These are phyloP conservation scores for Penicillium verrucosum DNA, from an alignment of 2,329 filamentous ascomycete species.

Conservation along the genomic window DNA sequence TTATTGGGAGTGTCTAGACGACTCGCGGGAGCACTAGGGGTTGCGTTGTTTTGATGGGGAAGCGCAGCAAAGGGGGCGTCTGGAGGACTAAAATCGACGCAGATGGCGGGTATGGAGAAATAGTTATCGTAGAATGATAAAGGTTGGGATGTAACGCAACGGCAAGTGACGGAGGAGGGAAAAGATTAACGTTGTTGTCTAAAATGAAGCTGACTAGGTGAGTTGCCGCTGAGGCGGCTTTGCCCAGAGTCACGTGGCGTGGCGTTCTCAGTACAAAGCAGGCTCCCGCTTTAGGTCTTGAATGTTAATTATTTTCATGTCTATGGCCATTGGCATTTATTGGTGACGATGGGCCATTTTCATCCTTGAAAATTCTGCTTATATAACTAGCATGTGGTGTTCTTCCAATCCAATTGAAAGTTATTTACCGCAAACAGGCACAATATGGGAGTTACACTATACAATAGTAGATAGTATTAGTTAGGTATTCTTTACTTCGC, in stretches of 20 bases:
- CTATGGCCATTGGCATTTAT: background rate
- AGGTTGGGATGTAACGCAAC: background rate
- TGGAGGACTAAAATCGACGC: background rate
- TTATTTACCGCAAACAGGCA: slow-evolving; percentile 5
- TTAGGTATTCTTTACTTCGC: background rate
- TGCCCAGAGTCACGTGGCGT: slow-evolving; percentile 21
- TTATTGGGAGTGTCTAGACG: slow-evolving; percentile 5
- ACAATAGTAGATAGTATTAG: background rate
- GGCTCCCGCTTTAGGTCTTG: background rate
- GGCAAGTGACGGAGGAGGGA: background rate
- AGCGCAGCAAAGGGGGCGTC: background rate
- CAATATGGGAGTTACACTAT: background rate
- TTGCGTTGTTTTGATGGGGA: slow-evolving; percentile 18
- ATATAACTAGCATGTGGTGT: background rate
- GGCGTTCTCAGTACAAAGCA: slow-evolving; percentile 18
- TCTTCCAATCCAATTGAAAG: background rate
- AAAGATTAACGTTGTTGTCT: slow-evolving; percentile 5
- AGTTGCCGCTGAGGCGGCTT: slow-evolving; percentile 23
- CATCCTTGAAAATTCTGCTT: background rate
- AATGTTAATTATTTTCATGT: background rate
- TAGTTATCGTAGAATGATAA: background rate
- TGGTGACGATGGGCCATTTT: too few species aligned
- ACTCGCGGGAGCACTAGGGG: slow-evolving; percentile 16
- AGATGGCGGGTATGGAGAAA: background rate
- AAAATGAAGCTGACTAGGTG: slow-evolving; percentile 22